Evolutionary conservation across 23 red algal species (phyloP).

Genomic region (Gracilaria gracilis): DNA sequence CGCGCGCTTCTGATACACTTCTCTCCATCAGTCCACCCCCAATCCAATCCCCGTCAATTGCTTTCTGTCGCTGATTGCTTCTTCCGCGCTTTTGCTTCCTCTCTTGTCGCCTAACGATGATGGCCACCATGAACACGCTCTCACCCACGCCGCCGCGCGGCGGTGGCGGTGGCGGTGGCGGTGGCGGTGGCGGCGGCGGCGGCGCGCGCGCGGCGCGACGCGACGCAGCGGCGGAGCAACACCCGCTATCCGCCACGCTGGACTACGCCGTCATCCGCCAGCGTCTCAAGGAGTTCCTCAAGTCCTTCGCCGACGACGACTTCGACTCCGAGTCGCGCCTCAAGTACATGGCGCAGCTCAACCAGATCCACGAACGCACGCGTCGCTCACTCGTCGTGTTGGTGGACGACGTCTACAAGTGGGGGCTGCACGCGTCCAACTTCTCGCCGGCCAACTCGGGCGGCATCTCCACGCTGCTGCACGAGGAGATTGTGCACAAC

Average conservation of each 20-base stretch:
- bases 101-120: too few species aligned
- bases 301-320: constrained; percentile 51
- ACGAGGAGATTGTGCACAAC: constrained; percentile 77
- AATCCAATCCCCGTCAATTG: too few species aligned
- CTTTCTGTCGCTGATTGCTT: too few species aligned
- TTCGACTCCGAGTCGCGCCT: constrained; percentile 56
- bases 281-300: constrained; percentile 68
- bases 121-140: neutral
- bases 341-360: constrained; percentile 75
- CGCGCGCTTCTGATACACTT: too few species aligned
- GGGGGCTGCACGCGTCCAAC: constrained; percentile 53
- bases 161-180: too few species aligned
- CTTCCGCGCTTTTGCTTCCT: too few species aligned
- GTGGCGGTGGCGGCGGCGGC: too few species aligned
- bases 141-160: neutral
- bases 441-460: constrained; percentile 34
- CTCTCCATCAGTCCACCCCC: too few species aligned
- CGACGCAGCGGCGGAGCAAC: neutral
- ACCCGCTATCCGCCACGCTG: constrained; percentile 5
- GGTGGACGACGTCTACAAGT: constrained; percentile 70
- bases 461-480: constrained; percentile 62
- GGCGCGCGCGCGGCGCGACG: neutral
- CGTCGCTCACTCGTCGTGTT: constrained; percentile 56
- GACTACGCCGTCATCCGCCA: constrained; percentile 57
- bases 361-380: constrained; percentile 59